phyloP scores from a whole-genome alignment of 2,329 filamentous ascomycete species.

The Curvularia spicifera region DNA sequence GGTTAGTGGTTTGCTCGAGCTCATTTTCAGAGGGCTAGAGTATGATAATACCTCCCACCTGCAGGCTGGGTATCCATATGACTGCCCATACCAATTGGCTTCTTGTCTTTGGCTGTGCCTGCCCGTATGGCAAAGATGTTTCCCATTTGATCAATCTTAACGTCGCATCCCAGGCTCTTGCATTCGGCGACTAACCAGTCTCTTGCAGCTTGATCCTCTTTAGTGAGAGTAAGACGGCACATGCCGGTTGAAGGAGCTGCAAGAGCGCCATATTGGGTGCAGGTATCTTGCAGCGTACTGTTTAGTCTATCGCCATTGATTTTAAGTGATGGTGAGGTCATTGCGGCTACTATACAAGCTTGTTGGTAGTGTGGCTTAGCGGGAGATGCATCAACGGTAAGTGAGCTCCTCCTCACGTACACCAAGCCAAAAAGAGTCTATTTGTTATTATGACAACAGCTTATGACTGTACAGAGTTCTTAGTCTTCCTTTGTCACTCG shows the following conservation, averaged over 20 bases:
- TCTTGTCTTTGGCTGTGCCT: constrained; percentile 57
- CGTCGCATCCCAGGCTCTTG: constrained; percentile 34
- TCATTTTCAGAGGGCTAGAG: fast-evolving
- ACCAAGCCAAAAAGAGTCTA: constrained; percentile 17
- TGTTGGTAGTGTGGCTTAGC: not conserved
- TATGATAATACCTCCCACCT: constrained; percentile 20
- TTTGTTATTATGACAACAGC: constrained; percentile 15
- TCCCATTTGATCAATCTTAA: constrained; percentile 47
- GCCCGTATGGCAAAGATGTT: constrained; percentile 44
- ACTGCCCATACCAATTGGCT: constrained; percentile 43
- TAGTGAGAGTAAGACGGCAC: constrained; percentile 68
- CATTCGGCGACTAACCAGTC: constrained; percentile 43
- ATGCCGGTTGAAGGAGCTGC: constrained; percentile 65
- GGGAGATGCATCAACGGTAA: not conserved
- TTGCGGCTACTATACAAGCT: not conserved
- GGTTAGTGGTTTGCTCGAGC: not conserved
- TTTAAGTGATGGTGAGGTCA: constrained; percentile 15
- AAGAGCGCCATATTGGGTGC: constrained; percentile 37
- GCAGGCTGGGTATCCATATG: constrained; percentile 63
- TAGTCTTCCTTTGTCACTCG: constrained; percentile 3
- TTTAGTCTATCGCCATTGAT: constrained; percentile 37
- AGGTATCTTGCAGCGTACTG: constrained; percentile 34
- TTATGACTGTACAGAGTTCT: constrained; percentile 23
- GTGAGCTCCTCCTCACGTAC: constrained; percentile 4
- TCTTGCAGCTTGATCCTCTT: constrained; percentile 37